Base-by-base conservation (phyloP, 2,329 filamentous ascomycete species). In the Pseudogymnoascus sp. region DNA sequence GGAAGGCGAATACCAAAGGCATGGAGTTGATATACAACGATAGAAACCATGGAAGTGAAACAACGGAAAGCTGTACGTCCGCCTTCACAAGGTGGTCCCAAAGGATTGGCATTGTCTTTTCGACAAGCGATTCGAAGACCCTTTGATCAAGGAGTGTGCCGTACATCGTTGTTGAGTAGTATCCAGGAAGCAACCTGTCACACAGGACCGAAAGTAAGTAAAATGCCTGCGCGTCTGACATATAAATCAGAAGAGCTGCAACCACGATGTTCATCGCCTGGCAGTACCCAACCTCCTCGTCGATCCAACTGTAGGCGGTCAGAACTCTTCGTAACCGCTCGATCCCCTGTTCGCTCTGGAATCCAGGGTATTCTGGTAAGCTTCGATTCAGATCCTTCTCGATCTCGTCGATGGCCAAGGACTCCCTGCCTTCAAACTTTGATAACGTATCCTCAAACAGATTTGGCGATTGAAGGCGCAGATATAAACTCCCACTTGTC, bases 211-310 rank as follows among this genome's bases (percentile, higher is more conserved):
- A 96, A 45, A 99, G 84, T 6, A 97, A 81, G 75, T 95, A 99
- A 77, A 97, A 99, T 1, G 95, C 95, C 76, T 99, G 95, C 0
- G 89, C 77, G 76, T 99, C 95, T 7, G 93, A 97, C 87, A 96
- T 96, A 79, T 97, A 97, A 80, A 99, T 99, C 69, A 99, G 83
- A 63, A 99, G 79, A n/a, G 95, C 95, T 16, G 95, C 95, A 62
- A 97, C 93, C 35, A 99, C 95, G 69, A 99, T 99, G 75, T 99
- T 99, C 95, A 99, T 99, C 65, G 95, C 95, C 77, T 99, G 95
- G 75, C 95, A 99, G 76, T 99, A 99, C 68, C 95, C 95, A 62
- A 99, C 93, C 67, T 97, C 92, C 61, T 90, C 84, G 71, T 99
- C 95, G 59, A 88, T 90, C 95, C 95, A 99, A 77, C 93, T 97